Percentiles rank a stretch among this genome's conserved stretches.
These are phyloP conservation scores for Paramyrothecium sp. DNA, from an alignment of 2,329 filamentous ascomycete genomes.

Conservation along the genomic window DNA sequence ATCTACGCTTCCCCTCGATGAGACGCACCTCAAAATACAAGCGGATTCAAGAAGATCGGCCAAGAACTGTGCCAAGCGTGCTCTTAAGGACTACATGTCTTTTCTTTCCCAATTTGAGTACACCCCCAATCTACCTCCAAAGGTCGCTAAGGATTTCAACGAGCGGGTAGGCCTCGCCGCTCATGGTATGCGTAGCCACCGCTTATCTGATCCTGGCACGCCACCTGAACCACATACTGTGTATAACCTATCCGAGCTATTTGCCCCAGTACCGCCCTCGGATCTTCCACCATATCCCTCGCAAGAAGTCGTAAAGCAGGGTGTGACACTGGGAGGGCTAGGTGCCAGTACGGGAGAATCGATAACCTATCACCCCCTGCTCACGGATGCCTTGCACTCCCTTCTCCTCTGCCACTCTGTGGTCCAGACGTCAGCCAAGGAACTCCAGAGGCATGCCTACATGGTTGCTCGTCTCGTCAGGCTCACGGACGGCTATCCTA, in stretches of 20 bases:
- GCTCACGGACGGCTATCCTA: slow-evolving; percentile 75
- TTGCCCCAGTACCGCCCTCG: slow-evolving; percentile 64
- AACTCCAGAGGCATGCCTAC: slow-evolving; percentile 75
- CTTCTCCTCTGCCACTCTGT: slow-evolving; percentile 78
- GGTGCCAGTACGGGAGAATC: slow-evolving; percentile 22
- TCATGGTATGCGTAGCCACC: slow-evolving; percentile 41
- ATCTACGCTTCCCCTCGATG: not conserved
- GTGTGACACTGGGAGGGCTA: slow-evolving; percentile 27
- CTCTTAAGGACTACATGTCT: slow-evolving; percentile 69
- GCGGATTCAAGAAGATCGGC: slow-evolving; percentile 58
- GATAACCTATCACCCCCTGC: slow-evolving; percentile 73
- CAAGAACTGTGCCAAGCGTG: slow-evolving; percentile 72
- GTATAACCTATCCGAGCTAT: slow-evolving; percentile 60
- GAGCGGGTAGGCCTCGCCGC: slow-evolving; percentile 57
- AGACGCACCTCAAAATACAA: slow-evolving; percentile 9
- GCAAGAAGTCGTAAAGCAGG: slow-evolving; percentile 29
- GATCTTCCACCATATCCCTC: slow-evolving; percentile 67
- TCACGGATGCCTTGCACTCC: slow-evolving; percentile 76
- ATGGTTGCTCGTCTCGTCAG: slow-evolving; percentile 76
- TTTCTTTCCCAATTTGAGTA: slow-evolving; percentile 78
- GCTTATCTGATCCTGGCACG: slow-evolving; percentile 27
- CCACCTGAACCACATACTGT: slow-evolving; percentile 32
- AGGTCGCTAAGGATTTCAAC: slow-evolving; percentile 55
- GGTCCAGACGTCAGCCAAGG: slow-evolving; percentile 73
- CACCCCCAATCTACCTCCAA: slow-evolving; percentile 65